Evolutionary conservation across 148 eudicot genomes (phyloP), one percentile per base, ranked within the genome.

Genomic region (Spergularia bocconei): DNA sequence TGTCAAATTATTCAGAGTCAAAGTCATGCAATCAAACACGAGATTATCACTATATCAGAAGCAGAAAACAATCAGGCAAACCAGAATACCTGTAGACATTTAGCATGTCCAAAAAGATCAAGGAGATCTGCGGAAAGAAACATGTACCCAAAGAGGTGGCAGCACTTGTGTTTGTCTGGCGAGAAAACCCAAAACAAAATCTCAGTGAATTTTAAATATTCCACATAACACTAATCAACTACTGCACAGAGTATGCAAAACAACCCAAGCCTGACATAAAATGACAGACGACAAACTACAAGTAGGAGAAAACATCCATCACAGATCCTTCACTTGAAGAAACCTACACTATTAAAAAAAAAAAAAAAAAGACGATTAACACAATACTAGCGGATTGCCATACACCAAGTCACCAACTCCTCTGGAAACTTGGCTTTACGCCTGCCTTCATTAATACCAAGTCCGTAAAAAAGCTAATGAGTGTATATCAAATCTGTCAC

Each of bases 21-120:
- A 5, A 6, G 29, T 15, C 8, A 16, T 52, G 11, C 44, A 52
- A 41, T 65, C 20, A 65, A 44, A 44, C 10, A 44, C 48, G 50
- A 23, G 39, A 48, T 48, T 13, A 33, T n/a, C n/a, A n/a, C n/a
- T n/a, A n/a, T n/a, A n/a, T 29, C 23, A 65, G 39, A 72, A 53
- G 61, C 16, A 77, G 1, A 11, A 19, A 13, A 33, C 58, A 33
- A 15, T 29, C 10, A 25, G 2, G 61, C 14, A 15, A 29, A 29
- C 36, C 70, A 66, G 19, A n/a, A 60, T 82, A 96, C 99, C 90
- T 91, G 91, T 96, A 96, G 57, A 96, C 97, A 85, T 96, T 96
- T 69, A 96, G 97, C 99, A 96, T 92, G 87, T 96, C 98, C 86
- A 92, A 76, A 74, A 96, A 96, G 83, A 92, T 91, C 67, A 89